Conservation (phyloP, 2,329 filamentous ascomycete species). For the Paecilomyces dactylethromorphus region DNA sequence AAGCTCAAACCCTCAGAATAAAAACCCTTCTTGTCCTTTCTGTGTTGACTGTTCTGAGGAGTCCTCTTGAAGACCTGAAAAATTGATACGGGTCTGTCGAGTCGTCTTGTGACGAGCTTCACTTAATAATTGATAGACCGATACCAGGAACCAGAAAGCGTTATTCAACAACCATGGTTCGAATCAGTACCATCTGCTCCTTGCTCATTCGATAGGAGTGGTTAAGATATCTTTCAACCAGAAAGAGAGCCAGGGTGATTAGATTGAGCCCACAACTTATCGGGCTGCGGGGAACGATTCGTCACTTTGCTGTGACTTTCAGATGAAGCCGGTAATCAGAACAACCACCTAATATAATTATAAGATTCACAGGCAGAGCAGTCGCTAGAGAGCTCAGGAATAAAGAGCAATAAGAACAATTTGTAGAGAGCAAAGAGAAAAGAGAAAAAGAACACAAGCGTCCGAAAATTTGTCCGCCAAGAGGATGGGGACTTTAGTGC, state of each 20-base stretch:
- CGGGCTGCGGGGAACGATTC: neutral
- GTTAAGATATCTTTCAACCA: neutral
- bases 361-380: neutral
- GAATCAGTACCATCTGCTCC: neutral
- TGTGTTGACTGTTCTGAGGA: neutral
- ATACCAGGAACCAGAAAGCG: conserved; percentile 17
- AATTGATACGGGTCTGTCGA: neutral
- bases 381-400: neutral
- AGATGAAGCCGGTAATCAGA: neutral
- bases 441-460: neutral
- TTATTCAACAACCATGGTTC: conserved; percentile 34
- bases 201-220: neutral
- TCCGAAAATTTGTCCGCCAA: neutral
- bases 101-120: neutral
- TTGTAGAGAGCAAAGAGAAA: neutral
- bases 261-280: neutral
- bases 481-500: neutral
- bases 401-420: neutral
- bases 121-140: neutral
- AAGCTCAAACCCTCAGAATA: neutral
- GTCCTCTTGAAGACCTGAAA: neutral
- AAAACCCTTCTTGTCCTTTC: neutral
- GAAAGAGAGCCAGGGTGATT: neutral
- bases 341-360: neutral
- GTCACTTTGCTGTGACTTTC: neutral